These are phyloP conservation scores for Apiospora koreana DNA, from an alignment of 2,329 filamentous ascomycete genomes.

Conservation along the genomic window DNA sequence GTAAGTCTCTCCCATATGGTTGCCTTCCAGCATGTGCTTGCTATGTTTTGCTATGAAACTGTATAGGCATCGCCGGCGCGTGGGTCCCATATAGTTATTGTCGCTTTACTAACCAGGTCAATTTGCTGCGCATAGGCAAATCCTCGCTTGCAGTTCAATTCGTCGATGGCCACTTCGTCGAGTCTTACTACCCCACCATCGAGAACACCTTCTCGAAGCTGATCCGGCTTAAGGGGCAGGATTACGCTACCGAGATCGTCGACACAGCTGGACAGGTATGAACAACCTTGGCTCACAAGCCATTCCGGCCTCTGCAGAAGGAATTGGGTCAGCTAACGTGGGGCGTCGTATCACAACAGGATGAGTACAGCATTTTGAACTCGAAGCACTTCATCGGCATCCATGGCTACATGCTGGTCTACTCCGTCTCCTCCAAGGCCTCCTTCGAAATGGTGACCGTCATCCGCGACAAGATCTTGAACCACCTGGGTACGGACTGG, in stretches of 20 bases:
- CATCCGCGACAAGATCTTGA: constrained; percentile 95
- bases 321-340: neutral
- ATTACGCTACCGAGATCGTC: constrained; percentile 95
- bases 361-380: constrained; percentile 98
- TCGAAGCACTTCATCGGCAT: constrained; percentile 99
- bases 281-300: neutral
- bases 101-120: neutral
- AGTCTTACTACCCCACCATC: constrained; percentile 98
- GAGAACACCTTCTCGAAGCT: constrained; percentile 98
- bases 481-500: constrained; percentile 88
- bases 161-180: constrained; percentile 96
- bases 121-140: constrained; percentile 67
- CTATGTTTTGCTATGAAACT: neutral
- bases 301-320: neutral
- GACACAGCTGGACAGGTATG: constrained; percentile 92
- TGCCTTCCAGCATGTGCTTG: neutral
- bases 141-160: constrained; percentile 96
- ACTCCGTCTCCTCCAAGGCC: constrained; percentile 91
- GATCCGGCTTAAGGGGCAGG: constrained; percentile 89
- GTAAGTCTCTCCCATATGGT: constrained; percentile 36
- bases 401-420: constrained; percentile 97
- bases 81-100: neutral
- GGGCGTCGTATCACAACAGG: constrained; percentile 48
- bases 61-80: neutral
- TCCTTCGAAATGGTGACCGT: constrained; percentile 98